These are phyloP conservation scores for Chlorella vulgaris DNA, from an alignment of 139 green algal genomes.

Conservation along the genomic window DNA sequence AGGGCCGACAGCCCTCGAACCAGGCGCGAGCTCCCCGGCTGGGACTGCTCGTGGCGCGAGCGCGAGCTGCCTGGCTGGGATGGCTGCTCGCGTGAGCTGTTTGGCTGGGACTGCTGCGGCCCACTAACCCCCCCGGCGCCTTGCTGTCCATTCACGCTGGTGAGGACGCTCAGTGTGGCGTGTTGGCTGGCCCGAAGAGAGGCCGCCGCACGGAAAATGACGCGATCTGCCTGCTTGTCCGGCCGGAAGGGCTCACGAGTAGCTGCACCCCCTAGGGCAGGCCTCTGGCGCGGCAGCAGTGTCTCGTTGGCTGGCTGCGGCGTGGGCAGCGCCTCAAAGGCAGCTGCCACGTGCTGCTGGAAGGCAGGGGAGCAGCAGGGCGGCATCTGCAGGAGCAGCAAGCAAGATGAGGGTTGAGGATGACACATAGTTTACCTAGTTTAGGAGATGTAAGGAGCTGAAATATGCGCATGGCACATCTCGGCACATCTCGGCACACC, in stretches of 20 bases:
- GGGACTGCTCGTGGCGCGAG: no score
- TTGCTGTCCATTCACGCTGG: neutral
- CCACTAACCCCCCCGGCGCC: neutral
- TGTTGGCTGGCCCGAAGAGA: conserved; percentile 2
- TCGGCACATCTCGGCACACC: no score
- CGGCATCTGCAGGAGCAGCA: conserved; percentile 35
- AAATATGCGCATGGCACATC: no score
- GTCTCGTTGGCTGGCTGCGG: neutral
- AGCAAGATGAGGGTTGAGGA: neutral
- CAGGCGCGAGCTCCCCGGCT: conserved; percentile 1
- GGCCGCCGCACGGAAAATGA: neutral
- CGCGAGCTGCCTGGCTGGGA: neutral
- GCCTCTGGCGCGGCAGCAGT: conserved; percentile 27
- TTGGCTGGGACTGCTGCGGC: neutral
- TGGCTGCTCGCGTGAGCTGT: neutral
- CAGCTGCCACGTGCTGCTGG: conserved; percentile 26
- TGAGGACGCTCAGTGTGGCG: neutral
- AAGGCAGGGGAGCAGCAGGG: conserved; percentile 30
- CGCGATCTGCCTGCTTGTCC: neutral
- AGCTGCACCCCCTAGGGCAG: neutral
- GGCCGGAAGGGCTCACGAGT: conserved; percentile 6
- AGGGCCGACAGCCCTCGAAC: neutral
- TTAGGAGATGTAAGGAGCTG: no score
- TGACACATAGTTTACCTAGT: neutral
- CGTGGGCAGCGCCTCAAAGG: conserved; percentile 38